Evolutionary conservation across 768 basidiomycete genomes (phyloP).

Genomic region (Calocera viscosa): DNA sequence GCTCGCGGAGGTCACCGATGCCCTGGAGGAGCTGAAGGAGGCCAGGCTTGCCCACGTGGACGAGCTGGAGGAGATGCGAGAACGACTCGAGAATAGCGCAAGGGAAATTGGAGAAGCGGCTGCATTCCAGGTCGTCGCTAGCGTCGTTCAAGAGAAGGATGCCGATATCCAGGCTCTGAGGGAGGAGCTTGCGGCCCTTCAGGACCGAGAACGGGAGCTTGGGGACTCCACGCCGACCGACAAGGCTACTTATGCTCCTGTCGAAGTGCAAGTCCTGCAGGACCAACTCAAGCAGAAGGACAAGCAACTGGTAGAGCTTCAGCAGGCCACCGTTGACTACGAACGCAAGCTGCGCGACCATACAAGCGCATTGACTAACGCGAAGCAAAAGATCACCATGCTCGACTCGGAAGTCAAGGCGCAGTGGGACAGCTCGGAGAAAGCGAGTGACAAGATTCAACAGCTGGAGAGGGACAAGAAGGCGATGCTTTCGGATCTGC

Average conservation of each 20-base stretch:
- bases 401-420: conserved; percentile 43
- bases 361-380: not conserved
- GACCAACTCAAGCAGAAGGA: conserved; percentile 33
- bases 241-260: conserved; percentile 9
- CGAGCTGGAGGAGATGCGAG: conserved; percentile 46
- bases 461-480: conserved; percentile 13
- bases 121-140: not conserved
- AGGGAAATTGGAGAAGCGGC: not conserved
- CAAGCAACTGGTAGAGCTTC: conserved; percentile 39
- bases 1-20: conserved; percentile 16
- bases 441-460: conserved; percentile 32
- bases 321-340: conserved; percentile 23
- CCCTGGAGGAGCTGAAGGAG: conserved; percentile 37
- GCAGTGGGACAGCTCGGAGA: conserved; percentile 58
- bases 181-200: conserved; percentile 7
- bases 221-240: conserved; percentile 2
- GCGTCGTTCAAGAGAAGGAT: not conserved
- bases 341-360: conserved; percentile 11
- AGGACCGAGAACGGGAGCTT: conserved; percentile 1
- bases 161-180: not conserved
- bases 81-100: conserved; percentile 19
- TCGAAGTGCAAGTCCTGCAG: conserved; percentile 29
- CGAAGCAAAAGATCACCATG: not conserved
- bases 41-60: conserved; percentile 34
- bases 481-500: conserved; percentile 6